phyloP scores from a whole-genome alignment of 2,329 filamentous ascomycete species.

The Karstenula rhodostoma region DNA sequence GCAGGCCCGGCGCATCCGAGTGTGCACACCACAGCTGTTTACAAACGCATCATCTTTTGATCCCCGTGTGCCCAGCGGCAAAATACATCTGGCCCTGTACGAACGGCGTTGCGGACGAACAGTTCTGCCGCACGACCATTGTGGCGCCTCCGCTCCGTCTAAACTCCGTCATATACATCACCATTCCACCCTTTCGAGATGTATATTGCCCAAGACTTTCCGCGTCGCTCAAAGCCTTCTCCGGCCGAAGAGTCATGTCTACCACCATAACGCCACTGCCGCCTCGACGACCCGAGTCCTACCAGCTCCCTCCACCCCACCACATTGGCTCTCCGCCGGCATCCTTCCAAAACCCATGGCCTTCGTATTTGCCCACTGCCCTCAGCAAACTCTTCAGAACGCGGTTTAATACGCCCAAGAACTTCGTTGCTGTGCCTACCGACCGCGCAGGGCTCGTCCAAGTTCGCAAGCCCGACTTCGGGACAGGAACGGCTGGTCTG shows the following conservation, averaged over 20 bases:
- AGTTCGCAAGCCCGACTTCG: slow-evolving; percentile 54
- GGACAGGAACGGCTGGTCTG: slow-evolving; percentile 32
- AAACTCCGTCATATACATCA: slow-evolving; percentile 14
- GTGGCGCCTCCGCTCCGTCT: slow-evolving; percentile 1
- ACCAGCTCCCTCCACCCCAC: slow-evolving; percentile 46
- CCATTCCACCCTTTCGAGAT: slow-evolving; percentile 11
- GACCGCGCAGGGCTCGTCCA: slow-evolving; percentile 52
- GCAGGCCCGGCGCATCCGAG: no score
- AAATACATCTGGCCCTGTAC: background rate
- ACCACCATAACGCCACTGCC: slow-evolving; percentile 21
- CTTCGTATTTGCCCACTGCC: slow-evolving; percentile 47
- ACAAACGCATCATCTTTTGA: background rate
- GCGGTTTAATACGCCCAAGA: slow-evolving; percentile 51
- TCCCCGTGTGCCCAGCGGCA: background rate
- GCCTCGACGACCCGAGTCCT: slow-evolving; percentile 28
- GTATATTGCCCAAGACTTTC: background rate
- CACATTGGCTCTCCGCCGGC: slow-evolving; percentile 55
- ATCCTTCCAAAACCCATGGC: slow-evolving; percentile 60
- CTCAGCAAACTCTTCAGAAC: slow-evolving; percentile 42
- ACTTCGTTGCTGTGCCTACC: slow-evolving; percentile 57
- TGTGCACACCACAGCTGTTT: background rate
- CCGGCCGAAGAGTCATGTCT: background rate
- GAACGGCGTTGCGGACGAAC: slow-evolving; percentile 5
- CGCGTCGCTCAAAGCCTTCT: slow-evolving; percentile 1
- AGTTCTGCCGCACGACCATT: slow-evolving; percentile 2